Evolutionary conservation across 2,329 filamentous ascomycete species (phyloP).

Genomic region (Epichloe gansuensis): DNA sequence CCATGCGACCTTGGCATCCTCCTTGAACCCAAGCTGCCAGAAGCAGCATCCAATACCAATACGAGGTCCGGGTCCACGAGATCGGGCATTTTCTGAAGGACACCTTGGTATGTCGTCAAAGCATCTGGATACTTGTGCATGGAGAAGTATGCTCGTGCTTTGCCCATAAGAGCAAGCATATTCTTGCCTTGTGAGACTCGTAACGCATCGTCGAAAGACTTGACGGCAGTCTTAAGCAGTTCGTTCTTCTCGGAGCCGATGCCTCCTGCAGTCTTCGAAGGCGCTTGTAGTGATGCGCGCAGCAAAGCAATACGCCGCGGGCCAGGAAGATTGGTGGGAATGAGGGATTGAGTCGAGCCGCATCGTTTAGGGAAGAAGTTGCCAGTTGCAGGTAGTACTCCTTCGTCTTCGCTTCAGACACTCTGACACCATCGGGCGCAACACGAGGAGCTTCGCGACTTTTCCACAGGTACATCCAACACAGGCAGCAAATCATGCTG

Average conservation of each 20-base stretch:
- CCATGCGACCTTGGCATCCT: slow-evolving; percentile 85
- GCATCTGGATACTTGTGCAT: slow-evolving; percentile 78
- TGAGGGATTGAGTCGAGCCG: slow-evolving; percentile 83
- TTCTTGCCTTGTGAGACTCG: slow-evolving; percentile 77
- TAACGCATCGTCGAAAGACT: slow-evolving; percentile 89
- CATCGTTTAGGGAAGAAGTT: slow-evolving; percentile 88
- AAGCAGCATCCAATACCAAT: slow-evolving; percentile 95
- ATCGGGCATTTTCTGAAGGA: slow-evolving; percentile 72
- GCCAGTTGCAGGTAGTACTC: slow-evolving; percentile 84
- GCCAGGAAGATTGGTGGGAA: slow-evolving; percentile 87
- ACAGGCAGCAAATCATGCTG: slow-evolving; percentile 71
- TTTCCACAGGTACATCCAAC: slow-evolving; percentile 87
- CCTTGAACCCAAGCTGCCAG: slow-evolving; percentile 92
- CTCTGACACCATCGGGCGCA: slow-evolving; percentile 47
- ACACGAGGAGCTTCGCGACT: slow-evolving; percentile 64
- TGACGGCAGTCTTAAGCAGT: slow-evolving; percentile 71
- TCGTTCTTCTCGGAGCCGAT: slow-evolving; percentile 66
- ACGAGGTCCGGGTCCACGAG: slow-evolving; percentile 82
- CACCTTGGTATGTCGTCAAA: slow-evolving; percentile 74
- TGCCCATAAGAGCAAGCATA: slow-evolving; percentile 84
- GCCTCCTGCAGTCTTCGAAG: slow-evolving; percentile 53
- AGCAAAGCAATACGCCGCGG: slow-evolving; percentile 82
- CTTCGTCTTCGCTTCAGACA: slow-evolving; percentile 74
- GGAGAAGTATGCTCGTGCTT: slow-evolving; percentile 75
- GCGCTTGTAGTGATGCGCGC: slow-evolving; percentile 71